Evolutionary conservation across 164 flowering plant genomes (phyloP).

Genomic region (Malania oleifera): DNA sequence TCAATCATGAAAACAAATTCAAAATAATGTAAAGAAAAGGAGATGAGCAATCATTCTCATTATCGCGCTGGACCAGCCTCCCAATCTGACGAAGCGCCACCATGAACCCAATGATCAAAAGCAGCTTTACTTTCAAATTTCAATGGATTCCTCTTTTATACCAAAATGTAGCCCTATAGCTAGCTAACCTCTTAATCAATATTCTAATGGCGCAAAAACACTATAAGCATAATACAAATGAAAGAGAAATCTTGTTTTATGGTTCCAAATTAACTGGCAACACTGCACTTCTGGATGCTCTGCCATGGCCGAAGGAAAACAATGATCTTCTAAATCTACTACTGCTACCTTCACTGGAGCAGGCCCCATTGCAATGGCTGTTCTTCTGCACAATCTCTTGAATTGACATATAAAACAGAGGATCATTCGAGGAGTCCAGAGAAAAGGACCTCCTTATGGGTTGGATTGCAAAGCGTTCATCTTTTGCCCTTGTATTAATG

Average conservation of each 20-base stretch:
- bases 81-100: not conserved
- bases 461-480: slow-evolving; percentile 49
- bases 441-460: slow-evolving; percentile 86
- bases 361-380: slow-evolving; percentile 29
- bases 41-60: slow-evolving; percentile 13
- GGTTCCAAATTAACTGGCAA: slow-evolving; percentile 54
- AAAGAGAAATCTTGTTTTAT: slow-evolving; percentile 7
- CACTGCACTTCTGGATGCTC: slow-evolving; percentile 62
- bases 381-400: slow-evolving; percentile 50
- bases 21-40: not conserved
- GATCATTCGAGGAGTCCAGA: slow-evolving; percentile 75
- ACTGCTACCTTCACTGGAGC: slow-evolving; percentile 41
- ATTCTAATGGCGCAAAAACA: slow-evolving; percentile 5
- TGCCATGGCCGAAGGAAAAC: slow-evolving; percentile 69
- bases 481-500: slow-evolving; percentile 55
- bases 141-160: not conserved
- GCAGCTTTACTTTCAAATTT: slow-evolving; percentile 4
- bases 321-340: slow-evolving; percentile 50
- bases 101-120: not conserved
- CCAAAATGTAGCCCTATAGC: slow-evolving; percentile 11
- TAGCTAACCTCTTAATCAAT: slow-evolving; percentile 6
- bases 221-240: slow-evolving; percentile 1
- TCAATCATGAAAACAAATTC: not conserved
- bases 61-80: slow-evolving; percentile 1
- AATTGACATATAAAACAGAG: slow-evolving; percentile 54